Conservation (phyloP, 1,284 basidiomycete species). For the Sanguinoderma infundibulare region DNA sequence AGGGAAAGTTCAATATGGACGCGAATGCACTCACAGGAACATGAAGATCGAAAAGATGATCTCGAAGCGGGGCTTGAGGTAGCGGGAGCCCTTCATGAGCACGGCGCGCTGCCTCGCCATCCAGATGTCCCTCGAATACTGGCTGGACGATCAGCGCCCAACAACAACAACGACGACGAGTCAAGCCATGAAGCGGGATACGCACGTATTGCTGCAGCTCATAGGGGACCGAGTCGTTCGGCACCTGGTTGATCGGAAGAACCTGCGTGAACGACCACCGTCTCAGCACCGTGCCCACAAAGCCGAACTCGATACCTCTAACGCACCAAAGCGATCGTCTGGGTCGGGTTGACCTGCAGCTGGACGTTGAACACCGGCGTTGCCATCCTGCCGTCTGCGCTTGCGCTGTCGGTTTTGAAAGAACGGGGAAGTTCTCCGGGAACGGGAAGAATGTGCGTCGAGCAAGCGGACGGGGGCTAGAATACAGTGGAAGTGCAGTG, state of each 20-base stretch:
- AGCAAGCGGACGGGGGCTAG: slow-evolving; percentile 24
- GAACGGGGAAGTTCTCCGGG: slow-evolving; percentile 23
- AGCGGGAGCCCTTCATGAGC: slow-evolving; percentile 43
- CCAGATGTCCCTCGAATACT: slow-evolving; percentile 55
- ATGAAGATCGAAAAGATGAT: slow-evolving; percentile 45
- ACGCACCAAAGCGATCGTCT: slow-evolving; percentile 24
- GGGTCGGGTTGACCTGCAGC: slow-evolving; percentile 16
- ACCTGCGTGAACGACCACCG: slow-evolving; percentile 23
- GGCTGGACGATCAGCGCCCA: background rate
- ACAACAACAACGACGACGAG: too few relatives aligned
- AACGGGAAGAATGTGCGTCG: slow-evolving; percentile 22
- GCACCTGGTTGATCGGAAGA: slow-evolving; percentile 28
- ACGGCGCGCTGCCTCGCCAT: slow-evolving; percentile 45
- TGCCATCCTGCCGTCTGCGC: slow-evolving; percentile 20
- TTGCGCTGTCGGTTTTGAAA: slow-evolving; percentile 5
- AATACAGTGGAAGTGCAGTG: slow-evolving; percentile 21
- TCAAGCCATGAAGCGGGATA: background rate
- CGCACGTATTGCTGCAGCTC: slow-evolving; percentile 38
- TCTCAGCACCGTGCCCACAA: background rate
- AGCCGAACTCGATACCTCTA: background rate
- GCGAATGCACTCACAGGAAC: slow-evolving; percentile 43
- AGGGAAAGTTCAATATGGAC: background rate
- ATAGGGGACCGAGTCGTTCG: slow-evolving; percentile 33
- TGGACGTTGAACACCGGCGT: slow-evolving; percentile 15
- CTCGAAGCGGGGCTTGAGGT: slow-evolving; percentile 52